These are phyloP conservation scores for Xylariales sp. DNA, from an alignment of 2,329 filamentous ascomycete genomes.

Conservation along the genomic window DNA sequence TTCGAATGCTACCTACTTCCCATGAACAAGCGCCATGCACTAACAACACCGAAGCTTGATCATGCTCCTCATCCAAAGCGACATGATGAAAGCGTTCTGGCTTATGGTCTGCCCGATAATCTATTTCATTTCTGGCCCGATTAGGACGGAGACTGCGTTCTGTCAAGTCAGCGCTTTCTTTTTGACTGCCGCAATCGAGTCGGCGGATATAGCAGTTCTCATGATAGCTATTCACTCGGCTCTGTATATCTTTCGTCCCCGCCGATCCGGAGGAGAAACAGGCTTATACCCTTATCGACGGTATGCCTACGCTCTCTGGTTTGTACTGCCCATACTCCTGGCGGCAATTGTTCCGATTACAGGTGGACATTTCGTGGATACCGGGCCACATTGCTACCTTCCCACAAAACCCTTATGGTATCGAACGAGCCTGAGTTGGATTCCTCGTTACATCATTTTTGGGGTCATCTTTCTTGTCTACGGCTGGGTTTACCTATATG, in stretches of 20 bases:
- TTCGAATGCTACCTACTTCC: constrained; percentile 6
- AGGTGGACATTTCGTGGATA: constrained; percentile 22
- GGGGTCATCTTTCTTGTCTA: constrained; percentile 61
- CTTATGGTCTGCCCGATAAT: constrained; percentile 61
- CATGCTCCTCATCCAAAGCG: constrained; percentile 67
- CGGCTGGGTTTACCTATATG: constrained; percentile 64
- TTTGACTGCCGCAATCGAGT: constrained; percentile 61
- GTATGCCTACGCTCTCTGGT: constrained; percentile 52
- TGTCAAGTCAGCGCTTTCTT: constrained; percentile 69
- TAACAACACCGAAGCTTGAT: constrained; percentile 52
- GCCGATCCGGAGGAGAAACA: constrained; percentile 42
- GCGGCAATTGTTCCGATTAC: constrained; percentile 34
- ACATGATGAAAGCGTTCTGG: constrained; percentile 66
- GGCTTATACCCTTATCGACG: constrained; percentile 66
- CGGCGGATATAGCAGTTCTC: constrained; percentile 66
- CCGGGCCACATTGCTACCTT: constrained; percentile 55
- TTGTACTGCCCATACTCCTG: constrained; percentile 54
- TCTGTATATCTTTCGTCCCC: constrained; percentile 63
- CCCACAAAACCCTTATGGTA: constrained; percentile 66
- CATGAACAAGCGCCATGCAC: constrained; percentile 10
- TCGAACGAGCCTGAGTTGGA: constrained; percentile 63
- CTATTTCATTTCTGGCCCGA: constrained; percentile 46
- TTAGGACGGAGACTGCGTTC: constrained; percentile 48
- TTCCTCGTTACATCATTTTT: constrained; percentile 68
- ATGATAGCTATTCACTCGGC: constrained; percentile 70